Evolutionary conservation across 2,329 filamentous ascomycete species (phyloP).

Genomic region (Massarina eburnea): DNA sequence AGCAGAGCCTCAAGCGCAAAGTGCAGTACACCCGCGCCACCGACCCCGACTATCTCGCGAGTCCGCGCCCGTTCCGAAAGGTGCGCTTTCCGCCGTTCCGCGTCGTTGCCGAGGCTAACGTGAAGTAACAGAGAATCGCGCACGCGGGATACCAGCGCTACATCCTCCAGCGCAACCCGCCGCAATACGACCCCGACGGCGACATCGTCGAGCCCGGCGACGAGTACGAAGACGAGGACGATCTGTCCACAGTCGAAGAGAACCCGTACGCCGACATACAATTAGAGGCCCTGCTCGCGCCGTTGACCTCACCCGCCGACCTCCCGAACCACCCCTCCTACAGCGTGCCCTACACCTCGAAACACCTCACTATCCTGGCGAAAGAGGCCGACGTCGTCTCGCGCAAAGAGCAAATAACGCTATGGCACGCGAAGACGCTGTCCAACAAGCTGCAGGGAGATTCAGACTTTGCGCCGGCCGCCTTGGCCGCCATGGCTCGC

Average conservation of each 20-base stretch:
- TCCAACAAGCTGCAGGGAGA: slow-evolving; percentile 75
- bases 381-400: slow-evolving; percentile 69
- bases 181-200: slow-evolving; percentile 74
- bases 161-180: slow-evolving; percentile 74
- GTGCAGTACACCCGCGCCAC: slow-evolving; percentile 72
- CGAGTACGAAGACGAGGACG: slow-evolving; percentile 65
- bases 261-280: slow-evolving; percentile 74
- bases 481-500: slow-evolving; percentile 51
- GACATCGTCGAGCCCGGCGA: slow-evolving; percentile 75
- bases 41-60: slow-evolving; percentile 61
- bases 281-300: slow-evolving; percentile 72
- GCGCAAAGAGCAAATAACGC: slow-evolving; percentile 71
- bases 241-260: slow-evolving; percentile 63
- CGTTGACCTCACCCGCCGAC: slow-evolving; percentile 73
- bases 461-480: slow-evolving; percentile 64
- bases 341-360: slow-evolving; percentile 73
- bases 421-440: slow-evolving; percentile 75
- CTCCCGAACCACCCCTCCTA: slow-evolving; percentile 73
- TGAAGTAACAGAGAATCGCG: slow-evolving; percentile 62
- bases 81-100: slow-evolving; percentile 46
- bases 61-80: slow-evolving; percentile 71
- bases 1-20: slow-evolving; percentile 76
- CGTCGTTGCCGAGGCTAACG: slow-evolving; percentile 15
- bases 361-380: slow-evolving; percentile 70
- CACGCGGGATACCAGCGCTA: slow-evolving; percentile 72